Evolutionary conservation across 176 grass and related monocot genomes (phyloP).

Genomic region (Oryza coarctata): DNA sequence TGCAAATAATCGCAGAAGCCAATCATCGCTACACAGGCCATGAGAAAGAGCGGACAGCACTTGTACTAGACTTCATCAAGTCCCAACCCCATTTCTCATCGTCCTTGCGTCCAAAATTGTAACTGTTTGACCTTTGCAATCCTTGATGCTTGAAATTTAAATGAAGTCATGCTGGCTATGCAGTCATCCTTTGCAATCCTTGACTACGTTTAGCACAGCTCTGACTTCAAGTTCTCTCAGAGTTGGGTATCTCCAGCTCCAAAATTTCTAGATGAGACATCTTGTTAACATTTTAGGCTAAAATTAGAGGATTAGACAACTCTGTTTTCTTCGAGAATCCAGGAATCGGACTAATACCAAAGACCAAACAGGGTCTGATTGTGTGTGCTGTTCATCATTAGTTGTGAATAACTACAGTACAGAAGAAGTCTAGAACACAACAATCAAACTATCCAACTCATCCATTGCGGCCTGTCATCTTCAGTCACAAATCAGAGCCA

Average conservation of each 20-base stretch:
- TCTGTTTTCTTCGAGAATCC: too few relatives aligned
- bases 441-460: background rate
- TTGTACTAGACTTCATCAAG: slow-evolving; percentile 60
- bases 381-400: background rate
- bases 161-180: too few relatives aligned
- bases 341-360: background rate
- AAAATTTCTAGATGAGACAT: background rate
- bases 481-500: background rate
- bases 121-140: background rate
- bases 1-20: slow-evolving; percentile 65
- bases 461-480: background rate
- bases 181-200: background rate
- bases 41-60: slow-evolving; percentile 42
- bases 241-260: background rate
- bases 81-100: background rate
- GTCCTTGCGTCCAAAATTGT: slow-evolving; percentile 51
- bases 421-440: background rate
- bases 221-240: background rate
- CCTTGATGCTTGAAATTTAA: background rate
- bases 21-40: slow-evolving; percentile 69
- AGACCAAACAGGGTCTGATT: background rate
- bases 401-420: background rate
- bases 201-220: background rate
- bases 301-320: background rate
- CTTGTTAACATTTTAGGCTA: background rate